phyloP scores from a whole-genome alignment of 1,139 yeast species.

The Saccharomyces hybrid region DNA sequence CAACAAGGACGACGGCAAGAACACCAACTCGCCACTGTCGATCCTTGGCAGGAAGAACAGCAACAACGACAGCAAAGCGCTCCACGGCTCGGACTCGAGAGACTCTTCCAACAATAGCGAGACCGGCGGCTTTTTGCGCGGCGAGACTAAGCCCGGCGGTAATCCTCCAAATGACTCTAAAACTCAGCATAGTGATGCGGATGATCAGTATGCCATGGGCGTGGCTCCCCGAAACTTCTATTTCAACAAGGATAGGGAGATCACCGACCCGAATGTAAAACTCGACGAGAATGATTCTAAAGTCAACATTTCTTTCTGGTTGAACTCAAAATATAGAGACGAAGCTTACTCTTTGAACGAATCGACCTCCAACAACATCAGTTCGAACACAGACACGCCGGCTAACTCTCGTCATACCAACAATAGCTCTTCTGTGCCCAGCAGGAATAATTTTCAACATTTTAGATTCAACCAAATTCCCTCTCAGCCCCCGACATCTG shows the following conservation, averaged over 20 bases:
- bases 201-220: slow-evolving; percentile 5
- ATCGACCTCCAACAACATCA: background rate
- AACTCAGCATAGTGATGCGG: background rate
- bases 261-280: slow-evolving; percentile 21
- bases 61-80: slow-evolving; percentile 1
- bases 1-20: background rate
- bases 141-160: background rate
- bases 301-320: slow-evolving; percentile 24
- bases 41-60: slow-evolving; percentile 3
- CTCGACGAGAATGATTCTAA: slow-evolving; percentile 12
- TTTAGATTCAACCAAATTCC: slow-evolving; percentile 7
- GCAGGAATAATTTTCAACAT: slow-evolving; percentile 4
- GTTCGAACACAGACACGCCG: background rate
- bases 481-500: slow-evolving; percentile 12
- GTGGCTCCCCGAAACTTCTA: slow-evolving; percentile 21
- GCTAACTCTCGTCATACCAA: background rate
- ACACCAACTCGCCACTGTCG: background rate
- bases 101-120: background rate
- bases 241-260: slow-evolving; percentile 17
- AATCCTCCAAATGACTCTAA: slow-evolving; percentile 3
- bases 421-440: background rate
- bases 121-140: background rate
- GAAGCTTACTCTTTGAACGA: slow-evolving; percentile 19
- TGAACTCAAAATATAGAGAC: slow-evolving; percentile 17
- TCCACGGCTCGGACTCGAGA: background rate